Conservation (phyloP, 176 grass and related monocot species). For the Avena sativa region DNA sequence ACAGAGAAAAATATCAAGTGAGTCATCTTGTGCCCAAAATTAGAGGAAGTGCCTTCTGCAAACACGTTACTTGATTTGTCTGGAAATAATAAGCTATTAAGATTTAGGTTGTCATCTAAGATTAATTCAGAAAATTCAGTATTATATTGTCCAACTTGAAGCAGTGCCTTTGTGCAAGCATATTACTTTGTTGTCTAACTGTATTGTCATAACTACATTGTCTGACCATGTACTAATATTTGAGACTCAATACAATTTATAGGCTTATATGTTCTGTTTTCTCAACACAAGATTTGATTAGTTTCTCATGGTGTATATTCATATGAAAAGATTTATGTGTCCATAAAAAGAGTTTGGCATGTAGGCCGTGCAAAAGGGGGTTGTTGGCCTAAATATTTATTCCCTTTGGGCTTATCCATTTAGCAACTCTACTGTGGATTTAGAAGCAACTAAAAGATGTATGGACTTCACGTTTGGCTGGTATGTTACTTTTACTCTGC, state of each 20-base stretch:
- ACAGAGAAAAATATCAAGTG: conserved; percentile 58
- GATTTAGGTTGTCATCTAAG: neutral
- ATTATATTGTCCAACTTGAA: neutral
- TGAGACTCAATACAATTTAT: neutral
- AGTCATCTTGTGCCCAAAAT: neutral
- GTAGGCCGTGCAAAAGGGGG: conserved; percentile 57
- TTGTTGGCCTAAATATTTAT: conserved; percentile 65
- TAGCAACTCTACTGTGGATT: conserved; percentile 51
- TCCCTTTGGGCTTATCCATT: conserved; percentile 51
- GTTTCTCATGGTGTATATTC: neutral
- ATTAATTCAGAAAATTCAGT: neutral
- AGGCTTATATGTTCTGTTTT: neutral
- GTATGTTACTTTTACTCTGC: conserved; percentile 32
- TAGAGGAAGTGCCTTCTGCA: neutral
- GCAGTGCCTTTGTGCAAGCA: neutral
- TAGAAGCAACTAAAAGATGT: conserved; percentile 48
- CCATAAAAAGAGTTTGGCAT: conserved; percentile 9
- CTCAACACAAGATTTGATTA: neutral
- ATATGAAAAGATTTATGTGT: neutral
- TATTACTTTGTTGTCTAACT: too few relatives aligned
- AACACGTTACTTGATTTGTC: neutral
- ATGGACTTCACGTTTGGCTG: conserved; percentile 43
- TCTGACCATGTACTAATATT: neutral
- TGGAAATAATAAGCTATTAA: neutral
- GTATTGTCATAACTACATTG: too few relatives aligned